These are phyloP conservation scores for Carnegiea gigantea DNA, from an alignment of 179 eudicot species.

Conservation along the genomic window DNA sequence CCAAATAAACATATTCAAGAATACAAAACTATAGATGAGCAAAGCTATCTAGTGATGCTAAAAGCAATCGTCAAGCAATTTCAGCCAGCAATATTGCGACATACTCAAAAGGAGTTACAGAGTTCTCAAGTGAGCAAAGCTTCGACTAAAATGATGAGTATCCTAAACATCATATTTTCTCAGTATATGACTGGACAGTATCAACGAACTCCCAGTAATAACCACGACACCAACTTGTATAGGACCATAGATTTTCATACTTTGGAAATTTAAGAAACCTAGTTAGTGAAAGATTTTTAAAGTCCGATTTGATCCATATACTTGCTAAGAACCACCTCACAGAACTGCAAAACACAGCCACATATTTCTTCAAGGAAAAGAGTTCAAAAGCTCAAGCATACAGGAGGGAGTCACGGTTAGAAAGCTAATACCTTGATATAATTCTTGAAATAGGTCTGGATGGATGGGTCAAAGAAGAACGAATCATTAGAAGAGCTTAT, in stretches of 20 bases:
- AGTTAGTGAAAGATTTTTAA: neutral
- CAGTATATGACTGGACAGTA: too few relatives aligned
- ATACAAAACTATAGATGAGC: neutral
- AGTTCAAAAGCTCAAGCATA: neutral
- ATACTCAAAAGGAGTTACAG: too few relatives aligned
- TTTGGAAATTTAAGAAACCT: neutral
- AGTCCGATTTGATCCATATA: neutral
- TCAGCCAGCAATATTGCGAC: too few relatives aligned
- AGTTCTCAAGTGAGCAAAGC: too few relatives aligned
- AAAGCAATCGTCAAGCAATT: too few relatives aligned
- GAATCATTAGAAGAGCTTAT: constrained; percentile 95
- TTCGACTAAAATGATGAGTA: too few relatives aligned
- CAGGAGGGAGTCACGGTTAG: neutral
- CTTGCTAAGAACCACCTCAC: neutral
- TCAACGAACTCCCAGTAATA: too few relatives aligned
- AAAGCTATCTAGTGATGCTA: too few relatives aligned
- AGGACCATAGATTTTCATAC: too few relatives aligned
- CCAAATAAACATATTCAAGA: neutral
- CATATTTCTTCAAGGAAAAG: neutral
- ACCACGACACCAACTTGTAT: too few relatives aligned
- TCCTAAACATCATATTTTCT: too few relatives aligned
- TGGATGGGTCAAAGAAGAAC: constrained; percentile 90
- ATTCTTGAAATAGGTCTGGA: constrained; percentile 75
- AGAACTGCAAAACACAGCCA: neutral
- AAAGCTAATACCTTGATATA: constrained; percentile 71